Base-by-base conservation (phyloP, 2,329 filamentous ascomycete species). In the Fusarium agapanthi region DNA sequence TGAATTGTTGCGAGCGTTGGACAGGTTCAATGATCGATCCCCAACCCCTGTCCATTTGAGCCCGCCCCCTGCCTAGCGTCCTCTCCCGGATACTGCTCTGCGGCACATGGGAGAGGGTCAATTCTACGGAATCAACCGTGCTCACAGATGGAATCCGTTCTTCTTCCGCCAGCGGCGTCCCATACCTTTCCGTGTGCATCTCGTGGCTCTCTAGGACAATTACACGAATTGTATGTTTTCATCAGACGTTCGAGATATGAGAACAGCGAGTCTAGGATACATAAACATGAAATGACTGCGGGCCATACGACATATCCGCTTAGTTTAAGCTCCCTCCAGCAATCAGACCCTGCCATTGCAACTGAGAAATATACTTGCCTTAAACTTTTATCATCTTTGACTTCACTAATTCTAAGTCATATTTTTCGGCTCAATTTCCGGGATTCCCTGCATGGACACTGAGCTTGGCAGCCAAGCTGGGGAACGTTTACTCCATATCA, bases 21-120 rank as follows among this genome's bases (percentile, higher is more conserved):
- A n/a, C n/a, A n/a, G n/a, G n/a, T 16, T 63, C 72, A 71, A 67
- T 69, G 32, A 73, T 38, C 28, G 26, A 56, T 45, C 41, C 11
- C 13, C n/a, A 18, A 35, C 7, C 14, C 48, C 48, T 53, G 48
- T 38, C 34, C 34, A 22, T 20, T 28, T 18, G 28, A 28, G n/a
- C 18, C 44, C 30, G 20, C 26, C 44, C 40, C 48, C 40, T 61
- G 58, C 38, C 40, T 15, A 13, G 32, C 44, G 44, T 12, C 44
- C 34, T 47, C 13, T 32, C 41, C 51, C 35, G 35, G 35, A 35
- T 47, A 57, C 22, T 57, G 51, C 59, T 57, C 44, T 57, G 28
- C 35, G 40, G 50, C 32, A 34, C 30, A 16, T 34, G 28, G 24
- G 24, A n/a, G 30, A 30, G 12, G 18, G 13, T 47, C 43, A 18